Evolutionary conservation across 2,329 filamentous ascomycete genomes (phyloP).

Genomic region (Aspergillus ibericus): DNA sequence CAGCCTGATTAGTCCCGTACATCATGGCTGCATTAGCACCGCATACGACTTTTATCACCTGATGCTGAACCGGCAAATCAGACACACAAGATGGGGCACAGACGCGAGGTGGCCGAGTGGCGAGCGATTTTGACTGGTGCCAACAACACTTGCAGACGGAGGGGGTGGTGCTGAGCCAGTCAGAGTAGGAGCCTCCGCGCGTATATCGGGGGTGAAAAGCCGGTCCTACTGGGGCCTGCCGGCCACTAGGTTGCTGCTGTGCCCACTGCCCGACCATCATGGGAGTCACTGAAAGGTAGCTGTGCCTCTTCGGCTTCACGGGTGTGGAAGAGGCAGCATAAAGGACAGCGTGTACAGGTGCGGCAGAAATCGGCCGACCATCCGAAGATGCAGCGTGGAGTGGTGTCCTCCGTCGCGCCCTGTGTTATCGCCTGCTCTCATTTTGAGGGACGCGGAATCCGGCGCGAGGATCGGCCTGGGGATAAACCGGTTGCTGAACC

Average conservation of each 20-base stretch:
- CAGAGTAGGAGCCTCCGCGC: slow-evolving; percentile 2
- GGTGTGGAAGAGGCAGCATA: background rate
- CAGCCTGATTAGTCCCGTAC: slow-evolving; percentile 13
- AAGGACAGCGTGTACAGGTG: background rate
- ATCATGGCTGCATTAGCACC: slow-evolving; percentile 19
- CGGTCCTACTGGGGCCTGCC: background rate
- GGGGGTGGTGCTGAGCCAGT: background rate
- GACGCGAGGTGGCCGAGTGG: slow-evolving; percentile 8
- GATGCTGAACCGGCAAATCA: slow-evolving; percentile 17
- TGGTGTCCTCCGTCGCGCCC: background rate
- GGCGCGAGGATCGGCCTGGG: background rate
- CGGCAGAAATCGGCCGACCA: background rate
- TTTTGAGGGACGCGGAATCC: background rate
- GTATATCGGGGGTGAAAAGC: slow-evolving; percentile 10
- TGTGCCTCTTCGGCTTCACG: background rate
- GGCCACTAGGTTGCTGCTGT: slow-evolving; percentile 1
- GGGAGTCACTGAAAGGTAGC: background rate
- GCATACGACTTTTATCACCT: slow-evolving; percentile 19
- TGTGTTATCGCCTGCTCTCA: background rate
- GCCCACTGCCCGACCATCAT: background rate
- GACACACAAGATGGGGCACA: slow-evolving; percentile 11
- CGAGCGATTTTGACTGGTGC: slow-evolving; percentile 13
- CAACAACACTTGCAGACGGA: slow-evolving; percentile 9
- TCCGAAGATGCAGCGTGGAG: background rate
- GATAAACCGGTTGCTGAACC: background rate